Base-by-base conservation (phyloP, 345 rosid genomes). In the Linum usitatissimum region DNA sequence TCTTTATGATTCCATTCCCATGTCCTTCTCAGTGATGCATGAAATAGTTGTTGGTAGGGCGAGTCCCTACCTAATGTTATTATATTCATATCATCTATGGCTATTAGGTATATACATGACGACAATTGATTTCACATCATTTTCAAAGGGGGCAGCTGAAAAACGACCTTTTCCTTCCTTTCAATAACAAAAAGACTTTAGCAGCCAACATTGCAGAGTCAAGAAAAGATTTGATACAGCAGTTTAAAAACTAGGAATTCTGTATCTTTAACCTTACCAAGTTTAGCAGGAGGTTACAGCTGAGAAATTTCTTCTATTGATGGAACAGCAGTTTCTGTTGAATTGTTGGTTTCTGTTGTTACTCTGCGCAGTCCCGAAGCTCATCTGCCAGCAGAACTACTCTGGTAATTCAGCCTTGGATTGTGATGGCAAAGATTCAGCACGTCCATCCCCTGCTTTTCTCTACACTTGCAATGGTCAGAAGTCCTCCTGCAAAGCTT, bases 401-500 rank as follows among this genome's bases (percentile, higher is more conserved):
- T 54, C 57, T 3, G 57, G 57, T 4, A 54, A 54, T 7, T 54
- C 57, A 4, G 57, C 57, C 18, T 19, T 54, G 9, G 57, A 54
- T 21, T 54, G 57, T 54, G 57, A 54, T 18, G 57, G 5, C 21
- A 21, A 54, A 21, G 57, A 54, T 17, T 14, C 57, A 4, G 57
- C 57, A 23, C 28, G 28, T 23, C 28, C 28, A 23, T 23, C 28
- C 28, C 28, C 28, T 0, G 28, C 28, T n/a, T 14, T 18, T 54
- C 57, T 18, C 57, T 54, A 54, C 57, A 54, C 9, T 54, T 54
- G 57, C 57, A 54, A 54, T 40, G 76, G 72, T 55, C 55, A 53
- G 40, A 49, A 58, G 20, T 63, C 8, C 38, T 66, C 78, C 55
- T 80, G 80, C 66, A 39, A 45, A 28, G 14, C 66, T 51, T 72